These are phyloP conservation scores for Ogataea kodamae DNA, from an alignment of 805 yeast genomes.

Conservation along the genomic window DNA sequence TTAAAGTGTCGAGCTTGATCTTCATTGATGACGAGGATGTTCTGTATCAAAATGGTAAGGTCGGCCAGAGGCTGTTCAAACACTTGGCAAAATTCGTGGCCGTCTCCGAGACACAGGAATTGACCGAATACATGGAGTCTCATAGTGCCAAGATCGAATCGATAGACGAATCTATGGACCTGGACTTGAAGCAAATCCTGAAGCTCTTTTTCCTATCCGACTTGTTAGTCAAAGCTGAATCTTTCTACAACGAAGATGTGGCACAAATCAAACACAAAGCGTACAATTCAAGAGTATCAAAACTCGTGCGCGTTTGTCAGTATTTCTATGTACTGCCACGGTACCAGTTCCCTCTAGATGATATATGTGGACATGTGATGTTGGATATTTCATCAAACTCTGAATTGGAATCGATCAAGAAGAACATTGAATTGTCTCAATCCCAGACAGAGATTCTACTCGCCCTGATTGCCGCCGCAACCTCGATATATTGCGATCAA, in stretches of 20 bases:
- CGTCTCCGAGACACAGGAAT: slow-evolving; percentile 39
- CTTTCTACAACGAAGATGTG: slow-evolving; percentile 23
- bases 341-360: slow-evolving; percentile 37
- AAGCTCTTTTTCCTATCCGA: slow-evolving; percentile 28
- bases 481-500: slow-evolving; percentile 30
- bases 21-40: slow-evolving; percentile 33
- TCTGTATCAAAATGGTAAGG: slow-evolving; percentile 24
- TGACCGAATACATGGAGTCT: slow-evolving; percentile 37
- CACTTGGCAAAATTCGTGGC: slow-evolving; percentile 57
- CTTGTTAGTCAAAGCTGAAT: slow-evolving; percentile 31
- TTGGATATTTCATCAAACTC: slow-evolving; percentile 42
- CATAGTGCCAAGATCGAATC: slow-evolving; percentile 32
- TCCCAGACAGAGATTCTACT: slow-evolving; percentile 35
- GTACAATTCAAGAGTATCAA: slow-evolving; percentile 17
- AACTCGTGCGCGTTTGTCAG: slow-evolving; percentile 29
- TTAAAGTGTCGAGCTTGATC: slow-evolving; percentile 14
- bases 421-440: slow-evolving; percentile 21
- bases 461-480: slow-evolving; percentile 40
- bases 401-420: slow-evolving; percentile 29
- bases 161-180: slow-evolving; percentile 15
- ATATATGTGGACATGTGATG: slow-evolving; percentile 39
- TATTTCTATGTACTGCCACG: slow-evolving; percentile 34
- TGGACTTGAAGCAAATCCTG: slow-evolving; percentile 31
- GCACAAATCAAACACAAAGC: slow-evolving; percentile 10
- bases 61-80: slow-evolving; percentile 30